Evolutionary conservation across 345 rosid genomes (phyloP).

Genomic region (Gossypium australe): DNA sequence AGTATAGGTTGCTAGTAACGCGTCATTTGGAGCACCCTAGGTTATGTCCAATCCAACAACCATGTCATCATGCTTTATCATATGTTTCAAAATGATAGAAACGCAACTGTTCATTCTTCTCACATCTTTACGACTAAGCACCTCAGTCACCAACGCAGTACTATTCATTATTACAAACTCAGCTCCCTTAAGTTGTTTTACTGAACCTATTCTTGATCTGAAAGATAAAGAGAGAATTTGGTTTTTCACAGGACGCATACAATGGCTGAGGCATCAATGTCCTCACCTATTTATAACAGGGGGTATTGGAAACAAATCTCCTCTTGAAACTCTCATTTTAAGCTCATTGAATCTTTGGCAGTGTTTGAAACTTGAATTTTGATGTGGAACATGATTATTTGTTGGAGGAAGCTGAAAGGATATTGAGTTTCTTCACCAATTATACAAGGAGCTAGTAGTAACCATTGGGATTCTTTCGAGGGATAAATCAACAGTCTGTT

Average conservation of each 20-base stretch:
- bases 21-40: background rate
- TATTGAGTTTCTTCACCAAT: too few species aligned
- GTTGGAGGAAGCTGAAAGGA: too few species aligned
- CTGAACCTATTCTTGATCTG: background rate
- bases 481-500: too few species aligned
- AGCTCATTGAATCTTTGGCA: too few species aligned
- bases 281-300: too few species aligned
- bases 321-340: too few species aligned
- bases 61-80: background rate
- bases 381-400: too few species aligned
- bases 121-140: background rate
- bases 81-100: background rate
- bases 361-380: too few species aligned
- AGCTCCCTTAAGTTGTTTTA: background rate
- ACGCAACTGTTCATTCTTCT: background rate
- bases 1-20: background rate
- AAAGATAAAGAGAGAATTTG: background rate
- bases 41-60: background rate
- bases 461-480: too few species aligned
- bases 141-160: background rate
- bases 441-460: too few species aligned
- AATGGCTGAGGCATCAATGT: too few species aligned
- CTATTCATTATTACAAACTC: background rate
- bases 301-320: too few species aligned
- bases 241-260: background rate